Conservation (phyloP, 1,284 basidiomycete species). For the Gymnopus androsaceus region DNA sequence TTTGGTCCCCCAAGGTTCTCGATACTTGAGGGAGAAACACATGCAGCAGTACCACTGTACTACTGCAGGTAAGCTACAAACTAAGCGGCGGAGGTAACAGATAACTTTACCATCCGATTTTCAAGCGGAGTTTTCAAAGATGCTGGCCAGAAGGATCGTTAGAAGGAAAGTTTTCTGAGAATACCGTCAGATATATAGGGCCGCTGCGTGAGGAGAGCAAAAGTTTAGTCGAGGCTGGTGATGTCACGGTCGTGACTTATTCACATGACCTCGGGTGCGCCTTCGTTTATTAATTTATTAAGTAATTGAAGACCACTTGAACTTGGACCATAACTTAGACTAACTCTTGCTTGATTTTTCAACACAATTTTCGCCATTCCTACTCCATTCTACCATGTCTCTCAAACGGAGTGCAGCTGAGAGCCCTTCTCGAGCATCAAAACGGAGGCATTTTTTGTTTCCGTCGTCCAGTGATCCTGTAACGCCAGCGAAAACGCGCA, state of each 20-base stretch:
- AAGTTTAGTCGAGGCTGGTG: too few species aligned
- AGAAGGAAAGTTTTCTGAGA: too few species aligned
- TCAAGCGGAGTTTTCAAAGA: too few species aligned
- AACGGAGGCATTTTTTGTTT: slow-evolving; percentile 7
- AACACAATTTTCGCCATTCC: neutral
- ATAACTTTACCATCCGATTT: too few species aligned
- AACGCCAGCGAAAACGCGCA: slow-evolving; percentile 8
- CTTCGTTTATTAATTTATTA: neutral
- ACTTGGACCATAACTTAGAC: neutral
- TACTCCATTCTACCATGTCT: slow-evolving; percentile 1
- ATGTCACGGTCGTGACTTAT: neutral
- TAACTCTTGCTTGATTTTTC: neutral
- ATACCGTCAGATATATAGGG: too few species aligned
- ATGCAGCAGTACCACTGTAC: too few species aligned
- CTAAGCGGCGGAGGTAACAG: too few species aligned
- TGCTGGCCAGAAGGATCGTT: too few species aligned
- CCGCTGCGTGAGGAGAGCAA: too few species aligned
- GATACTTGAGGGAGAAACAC: too few species aligned
- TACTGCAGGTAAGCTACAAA: too few species aligned
- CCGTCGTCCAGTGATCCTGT: slow-evolving; percentile 1
- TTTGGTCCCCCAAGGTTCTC: too few species aligned
- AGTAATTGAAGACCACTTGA: neutral
- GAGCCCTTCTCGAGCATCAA: slow-evolving; percentile 1
- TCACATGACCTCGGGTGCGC: neutral
- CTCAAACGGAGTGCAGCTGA: slow-evolving; percentile 1